A percentile compares a stretch with the other conserved stretches of the same genome.
phyloP scores from a whole-genome alignment of 164 flowering plant genomes.

The Magnolia officinalis region DNA sequence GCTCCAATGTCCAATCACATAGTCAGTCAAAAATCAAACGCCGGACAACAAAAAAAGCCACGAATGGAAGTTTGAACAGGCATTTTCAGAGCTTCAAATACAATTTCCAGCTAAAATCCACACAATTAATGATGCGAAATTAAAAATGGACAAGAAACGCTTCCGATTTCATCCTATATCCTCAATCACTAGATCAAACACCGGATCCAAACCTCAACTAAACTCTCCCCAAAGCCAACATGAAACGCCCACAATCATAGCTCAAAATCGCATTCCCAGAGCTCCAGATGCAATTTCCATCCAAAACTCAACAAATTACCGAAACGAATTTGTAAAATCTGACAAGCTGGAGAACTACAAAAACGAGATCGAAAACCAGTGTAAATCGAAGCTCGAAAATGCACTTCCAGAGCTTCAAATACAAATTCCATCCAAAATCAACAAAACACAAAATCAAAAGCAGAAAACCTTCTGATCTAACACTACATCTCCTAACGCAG shows the following conservation, averaged over 20 bases:
- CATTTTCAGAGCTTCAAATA: background rate
- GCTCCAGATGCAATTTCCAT: background rate
- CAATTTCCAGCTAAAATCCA: background rate
- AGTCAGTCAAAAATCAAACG: background rate
- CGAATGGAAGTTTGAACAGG: background rate
- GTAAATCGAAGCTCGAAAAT: background rate
- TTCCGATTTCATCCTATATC: too few relatives aligned
- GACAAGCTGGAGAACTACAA: background rate
- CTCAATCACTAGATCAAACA: too few relatives aligned
- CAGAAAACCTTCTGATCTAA: background rate
- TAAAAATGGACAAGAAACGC: background rate
- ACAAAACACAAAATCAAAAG: background rate
- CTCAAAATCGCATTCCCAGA: background rate
- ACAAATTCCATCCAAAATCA: background rate
- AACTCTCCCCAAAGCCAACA: background rate
- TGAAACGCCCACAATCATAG: background rate
- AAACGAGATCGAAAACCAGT: background rate
- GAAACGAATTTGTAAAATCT: background rate
- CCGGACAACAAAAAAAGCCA: background rate
- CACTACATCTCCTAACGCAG: background rate
- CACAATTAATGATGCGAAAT: background rate
- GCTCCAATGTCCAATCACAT: background rate
- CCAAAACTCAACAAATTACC: background rate
- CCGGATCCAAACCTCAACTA: too few relatives aligned
- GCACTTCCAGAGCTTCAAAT: background rate